Conservation (phyloP, 257 asterid genomes). For the Anisodus acutangulus region DNA sequence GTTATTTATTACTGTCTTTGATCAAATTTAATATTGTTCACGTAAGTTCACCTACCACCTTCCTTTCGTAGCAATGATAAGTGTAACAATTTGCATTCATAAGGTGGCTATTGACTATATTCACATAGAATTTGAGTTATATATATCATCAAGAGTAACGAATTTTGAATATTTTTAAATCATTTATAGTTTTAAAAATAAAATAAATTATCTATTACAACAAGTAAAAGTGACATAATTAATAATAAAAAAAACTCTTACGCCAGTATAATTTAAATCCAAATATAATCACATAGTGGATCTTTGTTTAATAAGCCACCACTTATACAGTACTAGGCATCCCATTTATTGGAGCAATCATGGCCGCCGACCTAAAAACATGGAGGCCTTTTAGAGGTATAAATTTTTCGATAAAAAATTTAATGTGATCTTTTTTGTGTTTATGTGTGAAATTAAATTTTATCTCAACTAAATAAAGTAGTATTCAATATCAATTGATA, state of each 20-base stretch:
- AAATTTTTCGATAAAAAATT: neutral
- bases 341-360: neutral
- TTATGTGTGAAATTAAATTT: neutral
- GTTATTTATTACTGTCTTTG: neutral
- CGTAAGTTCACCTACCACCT: neutral
- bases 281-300: neutral
- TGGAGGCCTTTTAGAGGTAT: no score
- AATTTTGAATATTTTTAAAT: neutral
- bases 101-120: slow-evolving; percentile 14
- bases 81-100: neutral
- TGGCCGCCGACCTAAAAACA: neutral
- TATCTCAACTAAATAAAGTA: neutral
- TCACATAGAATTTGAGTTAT: no score
- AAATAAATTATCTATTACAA: neutral
- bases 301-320: no score
- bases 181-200: neutral
- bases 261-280: no score
- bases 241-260: no score
- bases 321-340: neutral
- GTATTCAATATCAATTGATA: neutral
- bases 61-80: neutral
- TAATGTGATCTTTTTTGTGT: neutral
- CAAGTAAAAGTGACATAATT: neutral
- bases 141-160: neutral
- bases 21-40: neutral